These are phyloP conservation scores for Solanum chiquidenum DNA, from an alignment of 257 asterid genomes.

Conservation along the genomic window DNA sequence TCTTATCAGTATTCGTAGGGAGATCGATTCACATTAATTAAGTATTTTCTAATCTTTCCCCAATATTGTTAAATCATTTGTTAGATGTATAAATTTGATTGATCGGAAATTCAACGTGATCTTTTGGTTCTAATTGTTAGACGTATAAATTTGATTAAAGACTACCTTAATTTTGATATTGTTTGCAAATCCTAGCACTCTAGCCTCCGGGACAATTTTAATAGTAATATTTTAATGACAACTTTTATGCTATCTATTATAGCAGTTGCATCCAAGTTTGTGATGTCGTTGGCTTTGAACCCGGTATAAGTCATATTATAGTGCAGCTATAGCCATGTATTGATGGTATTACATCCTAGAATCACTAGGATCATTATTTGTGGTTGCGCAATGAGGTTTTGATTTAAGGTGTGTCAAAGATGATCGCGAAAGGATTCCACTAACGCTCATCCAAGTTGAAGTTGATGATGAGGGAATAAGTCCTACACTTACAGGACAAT, in stretches of 20 bases:
- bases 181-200: not conserved
- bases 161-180: not conserved
- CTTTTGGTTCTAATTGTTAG: not conserved
- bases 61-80: not conserved
- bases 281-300: not conserved
- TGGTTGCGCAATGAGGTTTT: not conserved
- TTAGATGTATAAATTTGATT: no score
- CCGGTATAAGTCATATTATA: not conserved
- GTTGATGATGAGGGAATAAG: not conserved
- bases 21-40: not conserved
- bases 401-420: not conserved
- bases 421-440: not conserved
- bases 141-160: not conserved
- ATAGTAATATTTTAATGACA: not conserved
- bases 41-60: not conserved
- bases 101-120: not conserved
- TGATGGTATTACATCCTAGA: not conserved
- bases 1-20: not conserved
- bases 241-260: not conserved
- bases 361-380: not conserved
- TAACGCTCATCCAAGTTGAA: not conserved
- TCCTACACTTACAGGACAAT: not conserved
- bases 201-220: not conserved
- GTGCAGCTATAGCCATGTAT: not conserved
- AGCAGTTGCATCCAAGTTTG: not conserved